Evolutionary conservation across 192 early-diverging fungal species (phyloP).

Genomic region (Coemansia asiatica): DNA sequence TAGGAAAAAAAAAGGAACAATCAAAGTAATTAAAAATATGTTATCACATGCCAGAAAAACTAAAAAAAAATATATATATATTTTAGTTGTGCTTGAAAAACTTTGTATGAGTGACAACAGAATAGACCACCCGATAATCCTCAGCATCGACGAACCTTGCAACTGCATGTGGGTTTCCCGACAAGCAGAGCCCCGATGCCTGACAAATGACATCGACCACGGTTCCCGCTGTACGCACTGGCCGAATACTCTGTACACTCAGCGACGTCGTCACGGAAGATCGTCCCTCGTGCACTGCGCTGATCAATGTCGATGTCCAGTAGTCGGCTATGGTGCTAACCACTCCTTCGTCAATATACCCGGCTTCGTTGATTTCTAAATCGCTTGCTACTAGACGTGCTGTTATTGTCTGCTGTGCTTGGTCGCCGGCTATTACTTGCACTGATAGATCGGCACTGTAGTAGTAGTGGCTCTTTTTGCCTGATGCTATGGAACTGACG

Average conservation of each 20-base stretch:
- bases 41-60: too few relatives aligned
- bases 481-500: neutral
- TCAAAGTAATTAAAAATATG: too few relatives aligned
- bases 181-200: neutral
- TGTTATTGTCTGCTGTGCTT: neutral
- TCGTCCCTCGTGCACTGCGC: conserved; percentile 21
- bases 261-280: conserved; percentile 43
- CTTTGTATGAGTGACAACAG: conserved; percentile 39
- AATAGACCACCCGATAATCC: conserved; percentile 17
- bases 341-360: conserved; percentile 38
- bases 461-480: conserved; percentile 47
- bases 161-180: conserved; percentile 21
- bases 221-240: neutral
- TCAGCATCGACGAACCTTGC: conserved; percentile 25
- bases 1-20: too few relatives aligned
- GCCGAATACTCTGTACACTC: conserved; percentile 27
- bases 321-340: conserved; percentile 38
- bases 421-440: conserved; percentile 19
- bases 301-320: conserved; percentile 48
- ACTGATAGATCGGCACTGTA: conserved; percentile 20
- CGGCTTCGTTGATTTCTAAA: conserved; percentile 11
- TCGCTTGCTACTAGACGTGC: conserved; percentile 9
- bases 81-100: conserved; percentile 16
- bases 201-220: conserved; percentile 24
- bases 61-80: neutral